A percentile compares a stretch with the other conserved stretches of the same genome.
These are phyloP conservation scores for Sporothrix luriei DNA, from an alignment of 2,329 filamentous ascomycete genomes.

Conservation along the genomic window DNA sequence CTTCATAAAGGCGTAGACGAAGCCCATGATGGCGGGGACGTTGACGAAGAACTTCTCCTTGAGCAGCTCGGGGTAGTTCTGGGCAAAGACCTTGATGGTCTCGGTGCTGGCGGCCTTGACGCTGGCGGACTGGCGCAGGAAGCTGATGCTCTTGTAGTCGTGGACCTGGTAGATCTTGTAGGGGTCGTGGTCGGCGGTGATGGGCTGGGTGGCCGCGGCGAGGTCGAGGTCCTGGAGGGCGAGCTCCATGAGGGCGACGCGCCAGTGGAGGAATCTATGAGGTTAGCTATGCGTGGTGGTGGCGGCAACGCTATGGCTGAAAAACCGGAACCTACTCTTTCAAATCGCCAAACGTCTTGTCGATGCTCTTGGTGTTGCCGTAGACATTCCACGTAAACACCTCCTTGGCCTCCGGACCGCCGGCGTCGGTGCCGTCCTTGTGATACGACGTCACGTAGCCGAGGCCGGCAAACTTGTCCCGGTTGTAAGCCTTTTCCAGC, in stretches of 20 bases:
- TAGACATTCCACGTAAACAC: conserved; percentile 94
- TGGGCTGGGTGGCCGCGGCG: conserved; percentile 66
- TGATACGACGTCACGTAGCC: conserved; percentile 77
- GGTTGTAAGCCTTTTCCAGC: conserved; percentile 65
- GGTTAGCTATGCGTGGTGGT: background rate
- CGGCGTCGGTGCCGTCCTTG: conserved; percentile 53
- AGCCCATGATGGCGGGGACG: conserved; percentile 87
- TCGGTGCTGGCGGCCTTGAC: conserved; percentile 76
- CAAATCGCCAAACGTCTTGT: conserved; percentile 77
- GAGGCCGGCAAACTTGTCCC: conserved; percentile 71
- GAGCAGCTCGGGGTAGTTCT: conserved; percentile 86
- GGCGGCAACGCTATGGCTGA: background rate
- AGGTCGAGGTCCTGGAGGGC: conserved; percentile 75
- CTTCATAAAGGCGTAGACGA: conserved; percentile 76
- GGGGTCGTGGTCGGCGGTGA: conserved; percentile 75
- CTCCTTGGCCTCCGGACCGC: conserved; percentile 53
- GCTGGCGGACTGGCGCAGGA: conserved; percentile 76
- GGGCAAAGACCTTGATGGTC: conserved; percentile 78
- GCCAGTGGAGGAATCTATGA: conserved; percentile 84
- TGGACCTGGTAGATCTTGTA: conserved; percentile 93
- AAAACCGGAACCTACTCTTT: conserved; percentile 65
- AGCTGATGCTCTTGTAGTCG: conserved; percentile 86
- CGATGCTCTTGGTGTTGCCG: conserved; percentile 78
- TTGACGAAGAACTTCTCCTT: conserved; percentile 95
- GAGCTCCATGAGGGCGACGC: conserved; percentile 86